Evolutionary conservation across 306 rosid genomes (phyloP), one percentile per base, ranked within the genome.

Genomic region (Rosa lucieae): DNA sequence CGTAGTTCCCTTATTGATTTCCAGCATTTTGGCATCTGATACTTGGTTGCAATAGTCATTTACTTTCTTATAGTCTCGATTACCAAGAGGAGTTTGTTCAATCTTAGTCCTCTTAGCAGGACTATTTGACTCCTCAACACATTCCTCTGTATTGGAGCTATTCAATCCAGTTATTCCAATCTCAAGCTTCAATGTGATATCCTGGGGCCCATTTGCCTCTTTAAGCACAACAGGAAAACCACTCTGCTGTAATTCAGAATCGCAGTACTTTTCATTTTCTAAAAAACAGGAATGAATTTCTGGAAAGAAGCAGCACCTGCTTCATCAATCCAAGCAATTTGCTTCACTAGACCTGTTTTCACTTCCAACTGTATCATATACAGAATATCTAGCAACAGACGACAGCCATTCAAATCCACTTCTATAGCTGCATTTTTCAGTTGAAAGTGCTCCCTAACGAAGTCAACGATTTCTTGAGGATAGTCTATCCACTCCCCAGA

Each of bases 251-350:
- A 76, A 26, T 48, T 58, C 76, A 69, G 65, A 35, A 10, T 69
- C 48, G 23, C 74, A 73, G 73, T 58, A 69, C 35, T 69, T 73
- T 23, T 75, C 65, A 70, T 47, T 75, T 55, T n/a, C 56, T 20
- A 37, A 18, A 23, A 61, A 76, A 70, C 40, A 76, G 6, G 74
- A 49, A 51, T 61, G 56, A 42, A 75, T 17, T 79, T 75, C 81
- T 13, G 84, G 83, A 63, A 83, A 79, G 81, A 83, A 83, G 53
- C 83, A 79, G 10, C 39, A 58, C 81, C 83, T 29, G 67, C 75
- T 59, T 83, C 86, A 71, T 83, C 83, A 62, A 79, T 75, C 86
- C 86, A 83, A 52, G 83, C 86, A 75, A 83, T 63, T 49, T 56
- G 65, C 51, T 79, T 65, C 46, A 49, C 61, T n/a, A 53, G 35